Conservation (phyloP, 805 yeast genomes). For the Saturnispora ahearnii region DNA sequence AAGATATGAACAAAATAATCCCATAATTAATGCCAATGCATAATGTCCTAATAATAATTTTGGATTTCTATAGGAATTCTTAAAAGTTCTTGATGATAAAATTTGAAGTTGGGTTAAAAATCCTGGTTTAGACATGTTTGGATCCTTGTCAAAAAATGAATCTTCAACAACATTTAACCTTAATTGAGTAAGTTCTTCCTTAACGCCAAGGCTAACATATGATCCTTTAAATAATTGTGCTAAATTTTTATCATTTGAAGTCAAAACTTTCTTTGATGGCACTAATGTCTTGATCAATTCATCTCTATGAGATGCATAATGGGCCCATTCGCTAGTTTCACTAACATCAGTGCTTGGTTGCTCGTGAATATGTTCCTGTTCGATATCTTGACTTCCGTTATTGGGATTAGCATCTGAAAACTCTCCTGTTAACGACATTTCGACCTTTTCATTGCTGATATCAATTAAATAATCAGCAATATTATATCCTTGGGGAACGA, state of each 20-base stretch:
- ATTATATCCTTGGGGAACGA: conserved; percentile 84
- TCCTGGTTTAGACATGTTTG: conserved; percentile 41
- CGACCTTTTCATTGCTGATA: conserved; percentile 56
- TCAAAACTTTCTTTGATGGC: conserved; percentile 2
- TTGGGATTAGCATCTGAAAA: not conserved
- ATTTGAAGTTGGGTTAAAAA: conserved; percentile 60
- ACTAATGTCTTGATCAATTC: conserved; percentile 36
- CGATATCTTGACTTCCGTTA: conserved; percentile 11
- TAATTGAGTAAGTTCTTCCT: conserved; percentile 29
- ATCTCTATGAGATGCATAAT: conserved; percentile 72
- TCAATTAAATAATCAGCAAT: conserved; percentile 92
- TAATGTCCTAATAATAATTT: conserved; percentile 80
- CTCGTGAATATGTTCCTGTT: conserved; percentile 21
- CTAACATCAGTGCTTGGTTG: conserved; percentile 19
- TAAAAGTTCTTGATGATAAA: conserved; percentile 78
- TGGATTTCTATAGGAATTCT: conserved; percentile 89
- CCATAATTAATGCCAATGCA: conserved; percentile 64
- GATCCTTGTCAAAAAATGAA: conserved; percentile 23
- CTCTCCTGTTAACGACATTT: conserved; percentile 5
- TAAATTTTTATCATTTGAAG: conserved; percentile 10
- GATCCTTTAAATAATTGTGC: conserved; percentile 26
- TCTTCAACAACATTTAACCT: not conserved
- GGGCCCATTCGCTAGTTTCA: conserved; percentile 74
- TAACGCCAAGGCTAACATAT: conserved; percentile 32
- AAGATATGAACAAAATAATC: conserved; percentile 74